Percentiles rank a stretch among this genome's conserved stretches.
phyloP scores from a whole-genome alignment of 2,329 filamentous ascomycete species.

The Pezicula carpinea region DNA sequence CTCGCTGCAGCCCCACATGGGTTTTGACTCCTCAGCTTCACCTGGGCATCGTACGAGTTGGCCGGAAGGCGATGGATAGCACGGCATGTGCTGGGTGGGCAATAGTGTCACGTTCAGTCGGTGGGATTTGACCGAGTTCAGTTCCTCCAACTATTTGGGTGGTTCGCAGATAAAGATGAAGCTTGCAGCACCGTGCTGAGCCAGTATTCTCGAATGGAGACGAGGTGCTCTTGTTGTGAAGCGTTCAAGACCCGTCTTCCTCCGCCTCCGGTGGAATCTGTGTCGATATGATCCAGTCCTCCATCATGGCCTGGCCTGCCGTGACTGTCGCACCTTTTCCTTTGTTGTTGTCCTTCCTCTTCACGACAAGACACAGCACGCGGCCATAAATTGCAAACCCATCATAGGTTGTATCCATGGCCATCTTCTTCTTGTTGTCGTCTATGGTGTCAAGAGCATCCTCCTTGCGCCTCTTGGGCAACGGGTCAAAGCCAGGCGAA shows the following conservation, averaged over 20 bases:
- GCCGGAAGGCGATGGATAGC: too few species aligned
- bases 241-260: conserved; percentile 1
- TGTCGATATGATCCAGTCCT: conserved; percentile 80
- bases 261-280: conserved; percentile 45
- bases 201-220: too few species aligned
- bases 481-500: conserved; percentile 23
- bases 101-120: too few species aligned
- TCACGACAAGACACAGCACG: conserved; percentile 85
- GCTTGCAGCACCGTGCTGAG: too few species aligned
- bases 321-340: conserved; percentile 28
- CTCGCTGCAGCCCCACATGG: neutral
- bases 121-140: too few species aligned
- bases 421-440: conserved; percentile 87
- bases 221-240: too few species aligned
- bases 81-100: too few species aligned
- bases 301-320: conserved; percentile 67
- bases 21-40: neutral
- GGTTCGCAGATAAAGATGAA: too few species aligned
- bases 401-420: conserved; percentile 83
- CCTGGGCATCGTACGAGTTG: neutral
- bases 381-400: conserved; percentile 95
- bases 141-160: too few species aligned
- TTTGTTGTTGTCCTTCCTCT: conserved; percentile 60
- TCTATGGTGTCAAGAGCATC: conserved; percentile 31
- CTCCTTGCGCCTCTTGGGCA: conserved; percentile 41